phyloP scores from a whole-genome alignment of 345 rosid genomes.

The Sonneratia caseolaris region DNA sequence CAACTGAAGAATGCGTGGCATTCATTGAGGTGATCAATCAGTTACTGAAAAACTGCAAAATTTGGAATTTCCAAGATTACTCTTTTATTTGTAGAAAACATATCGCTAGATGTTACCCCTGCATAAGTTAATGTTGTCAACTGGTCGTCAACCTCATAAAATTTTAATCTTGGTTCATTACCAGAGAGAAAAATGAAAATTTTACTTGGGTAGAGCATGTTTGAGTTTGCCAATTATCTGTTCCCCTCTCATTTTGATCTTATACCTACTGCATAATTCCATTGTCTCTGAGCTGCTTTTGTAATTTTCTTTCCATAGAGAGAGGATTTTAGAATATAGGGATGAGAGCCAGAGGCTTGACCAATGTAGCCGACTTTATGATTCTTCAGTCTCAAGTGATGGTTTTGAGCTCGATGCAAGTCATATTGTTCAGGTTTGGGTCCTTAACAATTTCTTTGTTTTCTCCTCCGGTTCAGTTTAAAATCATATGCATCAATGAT shows the following conservation, averaged over 20 bases:
- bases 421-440: conserved; percentile 70
- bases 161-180: background rate
- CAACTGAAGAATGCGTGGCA: background rate
- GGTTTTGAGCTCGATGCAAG: conserved; percentile 88
- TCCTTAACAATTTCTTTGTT: conserved; percentile 3
- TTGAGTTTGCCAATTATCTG: background rate
- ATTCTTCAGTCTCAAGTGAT: conserved; percentile 80
- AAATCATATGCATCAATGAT: background rate
- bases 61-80: background rate
- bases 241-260: background rate
- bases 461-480: background rate
- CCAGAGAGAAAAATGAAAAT: background rate
- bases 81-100: background rate
- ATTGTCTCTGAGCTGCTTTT: background rate
- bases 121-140: background rate
- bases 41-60: background rate
- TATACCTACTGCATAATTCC: background rate
- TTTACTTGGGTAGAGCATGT: background rate
- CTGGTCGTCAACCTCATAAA: background rate
- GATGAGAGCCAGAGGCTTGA: conserved; percentile 91
- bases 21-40: background rate
- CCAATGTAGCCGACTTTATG: conserved; percentile 85
- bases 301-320: conserved; percentile 31
- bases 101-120: background rate
- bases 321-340: conserved; percentile 62